Base-by-base conservation (phyloP, 108 stramenopile species). In the Cyclotella cryptica region DNA sequence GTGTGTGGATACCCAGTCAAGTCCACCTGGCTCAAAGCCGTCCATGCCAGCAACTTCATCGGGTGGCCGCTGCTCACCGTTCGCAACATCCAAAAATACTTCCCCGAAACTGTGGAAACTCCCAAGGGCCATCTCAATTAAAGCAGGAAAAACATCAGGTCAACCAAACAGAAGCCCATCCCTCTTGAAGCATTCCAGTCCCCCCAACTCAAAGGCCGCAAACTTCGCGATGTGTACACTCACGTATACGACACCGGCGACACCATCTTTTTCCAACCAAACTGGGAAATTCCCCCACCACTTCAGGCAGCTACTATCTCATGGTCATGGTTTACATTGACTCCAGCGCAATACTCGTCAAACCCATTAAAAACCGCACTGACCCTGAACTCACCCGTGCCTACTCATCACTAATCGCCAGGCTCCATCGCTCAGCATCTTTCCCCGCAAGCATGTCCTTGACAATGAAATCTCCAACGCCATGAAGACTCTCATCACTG, bases 21-120 rank as follows among this genome's bases (percentile, higher is more conserved):
- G 5, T 19, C 60, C 3, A 73, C 72, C 2, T 63, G 60, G 72
- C 14, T 63, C 9, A 49, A 62, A 3, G 72, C 71, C 10, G 62
- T 63, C 42, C 60, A 63, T 62, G 47, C 46, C 10, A 41, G 72
- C 27, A 51, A 62, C n/a, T 49, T 49, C 47, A 49, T n/a, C 6
- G 47, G 47, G n/a, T 49, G 47, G 47, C 47, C 47, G 9, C 9
- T 49, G 9, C 47, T 49, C 15, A 49, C 47, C 9, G 47, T n/a
- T n/a, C 15, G 18, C 47, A 49, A 49, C 47, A n/a, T 49, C n/a
- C 15, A 49, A 49, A 49, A 49, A n/a, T 49, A 49, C 47, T 49
- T n/a, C 47, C 47, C 47, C 15, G 47, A 49, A n/a, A n/a, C 47
- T 7, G 18, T n/a, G 47, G 47, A 49, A n/a, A 49, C 47, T n/a